Evolutionary conservation across 2,329 filamentous ascomycete species (phyloP).

Genomic region (Pleochaeta shiraiana): DNA sequence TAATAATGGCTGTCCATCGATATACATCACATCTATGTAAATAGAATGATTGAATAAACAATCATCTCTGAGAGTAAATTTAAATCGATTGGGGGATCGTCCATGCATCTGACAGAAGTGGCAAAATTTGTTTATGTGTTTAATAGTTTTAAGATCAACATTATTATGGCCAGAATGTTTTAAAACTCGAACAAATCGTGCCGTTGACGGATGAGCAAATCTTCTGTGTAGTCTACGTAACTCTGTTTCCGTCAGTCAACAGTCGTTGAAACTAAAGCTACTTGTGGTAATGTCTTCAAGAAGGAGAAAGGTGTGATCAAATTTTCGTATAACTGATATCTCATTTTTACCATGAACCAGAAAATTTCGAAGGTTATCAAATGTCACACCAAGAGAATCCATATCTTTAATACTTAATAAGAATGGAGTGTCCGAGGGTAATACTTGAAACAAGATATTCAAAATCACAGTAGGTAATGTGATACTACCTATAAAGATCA

Average conservation of each 20-base stretch:
- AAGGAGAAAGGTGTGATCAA: not conserved
- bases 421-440: not conserved
- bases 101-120: not conserved
- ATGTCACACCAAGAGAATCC: not conserved
- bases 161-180: not conserved
- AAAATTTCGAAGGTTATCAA: not conserved
- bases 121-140: not conserved
- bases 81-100: not conserved
- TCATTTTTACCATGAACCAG: not conserved
- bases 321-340: not conserved
- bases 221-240: not conserved
- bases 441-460: not conserved
- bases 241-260: not conserved
- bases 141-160: not conserved
- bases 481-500: not conserved
- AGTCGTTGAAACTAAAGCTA: not conserved
- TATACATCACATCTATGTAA: not conserved
- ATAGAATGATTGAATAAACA: not conserved
- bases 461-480: not conserved
- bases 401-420: not conserved
- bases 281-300: not conserved
- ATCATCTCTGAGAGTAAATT: not conserved
- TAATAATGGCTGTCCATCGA: not conserved
- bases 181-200: not conserved
- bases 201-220: not conserved